Conservation (phyloP, 371 early-diverging fungal genomes). For the Mucor circinelloides region DNA sequence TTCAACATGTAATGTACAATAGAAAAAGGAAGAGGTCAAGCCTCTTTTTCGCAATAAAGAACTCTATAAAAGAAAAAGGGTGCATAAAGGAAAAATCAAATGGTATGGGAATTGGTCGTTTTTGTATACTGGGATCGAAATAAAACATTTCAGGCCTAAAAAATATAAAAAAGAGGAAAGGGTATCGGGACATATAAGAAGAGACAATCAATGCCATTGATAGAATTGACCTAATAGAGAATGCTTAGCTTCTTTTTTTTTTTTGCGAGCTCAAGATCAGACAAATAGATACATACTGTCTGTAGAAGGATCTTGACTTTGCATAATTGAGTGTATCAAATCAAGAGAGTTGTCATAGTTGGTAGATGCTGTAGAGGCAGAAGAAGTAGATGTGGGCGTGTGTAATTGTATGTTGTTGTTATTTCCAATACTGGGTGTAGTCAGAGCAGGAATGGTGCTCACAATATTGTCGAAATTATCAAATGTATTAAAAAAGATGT, state of each 20-base stretch:
- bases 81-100: neutral
- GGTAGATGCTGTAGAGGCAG: neutral
- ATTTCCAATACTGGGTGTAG: slow-evolving; percentile 12
- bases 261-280: neutral
- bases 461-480: neutral
- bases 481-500: slow-evolving; percentile 9
- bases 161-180: neutral
- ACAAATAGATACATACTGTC: slow-evolving; percentile 1
- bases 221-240: neutral
- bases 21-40: neutral
- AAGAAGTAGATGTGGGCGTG: neutral
- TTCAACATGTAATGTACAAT: neutral
- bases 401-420: neutral
- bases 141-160: neutral
- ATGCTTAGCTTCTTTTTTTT: neutral
- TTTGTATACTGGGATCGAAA: neutral
- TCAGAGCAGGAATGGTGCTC: slow-evolving; percentile 15
- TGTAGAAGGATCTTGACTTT: neutral
- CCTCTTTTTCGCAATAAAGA: neutral
- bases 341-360: slow-evolving; percentile 8
- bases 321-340: slow-evolving; percentile 12
- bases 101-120: neutral
- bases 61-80: neutral
- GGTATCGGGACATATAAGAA: neutral
- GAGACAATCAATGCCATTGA: slow-evolving; percentile 6